phyloP scores from a whole-genome alignment of 148 eudicot species.

The Bassia scoparia region DNA sequence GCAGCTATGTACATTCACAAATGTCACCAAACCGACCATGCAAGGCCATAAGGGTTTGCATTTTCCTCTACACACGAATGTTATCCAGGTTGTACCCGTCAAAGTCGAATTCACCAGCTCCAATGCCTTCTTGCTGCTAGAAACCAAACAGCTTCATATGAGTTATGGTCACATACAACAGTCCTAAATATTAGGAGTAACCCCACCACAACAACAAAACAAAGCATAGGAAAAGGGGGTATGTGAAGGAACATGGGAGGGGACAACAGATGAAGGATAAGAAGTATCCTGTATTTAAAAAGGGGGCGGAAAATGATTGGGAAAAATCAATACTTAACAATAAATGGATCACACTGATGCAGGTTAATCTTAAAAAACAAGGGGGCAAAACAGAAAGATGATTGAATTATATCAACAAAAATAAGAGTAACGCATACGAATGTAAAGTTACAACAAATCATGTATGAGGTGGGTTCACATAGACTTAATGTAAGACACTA shows the following conservation, averaged over 20 bases:
- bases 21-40: slow-evolving; percentile 11
- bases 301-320: no score
- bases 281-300: no score
- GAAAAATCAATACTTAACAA: no score
- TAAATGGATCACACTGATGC: no score
- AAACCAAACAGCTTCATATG: slow-evolving; percentile 27
- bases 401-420: no score
- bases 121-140: slow-evolving; percentile 61
- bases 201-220: not conserved
- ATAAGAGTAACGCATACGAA: no score
- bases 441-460: no score
- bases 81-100: slow-evolving; percentile 62
- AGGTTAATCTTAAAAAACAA: no score
- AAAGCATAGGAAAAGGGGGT: not conserved
- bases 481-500: no score
- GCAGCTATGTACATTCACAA: slow-evolving; percentile 43
- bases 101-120: slow-evolving; percentile 49
- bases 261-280: no score
- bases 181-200: not conserved
- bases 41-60: not conserved
- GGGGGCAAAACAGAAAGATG: no score
- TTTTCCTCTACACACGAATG: slow-evolving; percentile 38
- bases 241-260: not conserved
- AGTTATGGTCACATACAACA: slow-evolving; percentile 12
- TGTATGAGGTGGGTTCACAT: no score